Evolutionary conservation across 768 basidiomycete species (phyloP).

Genomic region (Asterophora lycoperdoides): DNA sequence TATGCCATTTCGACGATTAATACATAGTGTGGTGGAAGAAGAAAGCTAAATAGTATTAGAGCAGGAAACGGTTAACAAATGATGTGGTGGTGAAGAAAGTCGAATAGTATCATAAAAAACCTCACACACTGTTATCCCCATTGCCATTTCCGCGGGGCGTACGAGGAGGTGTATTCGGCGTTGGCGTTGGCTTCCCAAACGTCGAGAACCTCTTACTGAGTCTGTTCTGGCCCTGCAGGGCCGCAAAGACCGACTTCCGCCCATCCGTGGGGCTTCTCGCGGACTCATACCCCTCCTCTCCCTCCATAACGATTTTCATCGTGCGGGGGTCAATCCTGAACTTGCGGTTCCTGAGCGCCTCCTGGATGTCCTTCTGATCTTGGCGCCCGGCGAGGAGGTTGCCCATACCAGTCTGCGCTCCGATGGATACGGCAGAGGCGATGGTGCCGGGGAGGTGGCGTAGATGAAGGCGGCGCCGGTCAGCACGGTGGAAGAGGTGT

Average conservation of each 20-base stretch:
- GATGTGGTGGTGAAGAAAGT: background rate
- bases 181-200: conserved; percentile 6
- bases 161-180: conserved; percentile 9
- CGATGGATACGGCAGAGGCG: conserved; percentile 52
- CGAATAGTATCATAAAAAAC: too few relatives aligned
- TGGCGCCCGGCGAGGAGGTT: conserved; percentile 40
- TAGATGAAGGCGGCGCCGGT: conserved; percentile 41
- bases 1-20: too few relatives aligned
- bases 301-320: conserved; percentile 52
- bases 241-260: conserved; percentile 31
- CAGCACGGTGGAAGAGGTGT: conserved; percentile 43
- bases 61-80: too few relatives aligned
- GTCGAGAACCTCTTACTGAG: conserved; percentile 4
- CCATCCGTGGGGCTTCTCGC: conserved; percentile 33
- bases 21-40: too few relatives aligned
- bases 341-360: conserved; percentile 38
- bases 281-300: conserved; percentile 43
- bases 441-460: conserved; percentile 51
- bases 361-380: conserved; percentile 34
- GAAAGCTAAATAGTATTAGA: too few relatives aligned
- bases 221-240: conserved; percentile 22
- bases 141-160: background rate
- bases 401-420: conserved; percentile 46
- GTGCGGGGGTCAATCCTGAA: conserved; percentile 48
- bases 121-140: background rate